These are phyloP conservation scores for Dendrobium nobile DNA, from an alignment of 106 monocot genomes.

Conservation along the genomic window DNA sequence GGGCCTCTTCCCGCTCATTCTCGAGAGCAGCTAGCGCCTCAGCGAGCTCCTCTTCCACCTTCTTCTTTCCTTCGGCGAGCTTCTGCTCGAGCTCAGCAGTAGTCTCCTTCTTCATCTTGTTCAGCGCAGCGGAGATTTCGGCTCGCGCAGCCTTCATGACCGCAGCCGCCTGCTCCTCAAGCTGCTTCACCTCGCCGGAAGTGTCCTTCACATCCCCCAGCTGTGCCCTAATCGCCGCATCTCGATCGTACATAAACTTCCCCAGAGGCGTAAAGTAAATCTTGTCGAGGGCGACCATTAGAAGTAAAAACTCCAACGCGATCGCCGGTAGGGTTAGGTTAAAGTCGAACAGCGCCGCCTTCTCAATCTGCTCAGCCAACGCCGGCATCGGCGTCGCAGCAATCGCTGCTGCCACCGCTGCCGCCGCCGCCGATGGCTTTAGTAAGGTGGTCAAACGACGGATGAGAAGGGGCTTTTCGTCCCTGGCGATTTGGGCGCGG, in stretches of 20 bases:
- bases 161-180: constrained; percentile 87
- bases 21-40: constrained; percentile 73
- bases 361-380: constrained; percentile 73
- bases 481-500: background rate
- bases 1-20: constrained; percentile 77
- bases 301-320: constrained; percentile 77
- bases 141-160: constrained; percentile 84
- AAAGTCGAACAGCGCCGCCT: constrained; percentile 96
- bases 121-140: constrained; percentile 84
- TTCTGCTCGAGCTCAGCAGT: constrained; percentile 64
- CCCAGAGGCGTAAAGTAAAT: constrained; percentile 91
- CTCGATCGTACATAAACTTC: constrained; percentile 91
- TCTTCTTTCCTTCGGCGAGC: constrained; percentile 59
- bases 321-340: constrained; percentile 89
- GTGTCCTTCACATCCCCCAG: constrained; percentile 88
- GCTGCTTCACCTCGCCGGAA: constrained; percentile 80
- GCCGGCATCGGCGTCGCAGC: constrained; percentile 43
- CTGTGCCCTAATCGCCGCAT: constrained; percentile 69
- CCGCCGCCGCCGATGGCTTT: background rate
- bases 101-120: constrained; percentile 96
- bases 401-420: constrained; percentile 12
- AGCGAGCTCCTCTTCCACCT: constrained; percentile 74
- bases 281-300: constrained; percentile 96
- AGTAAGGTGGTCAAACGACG: background rate
- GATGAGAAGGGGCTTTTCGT: background rate